Conservation (phyloP, 192 early-diverging fungal species). For the Coemansia sp. region DNA sequence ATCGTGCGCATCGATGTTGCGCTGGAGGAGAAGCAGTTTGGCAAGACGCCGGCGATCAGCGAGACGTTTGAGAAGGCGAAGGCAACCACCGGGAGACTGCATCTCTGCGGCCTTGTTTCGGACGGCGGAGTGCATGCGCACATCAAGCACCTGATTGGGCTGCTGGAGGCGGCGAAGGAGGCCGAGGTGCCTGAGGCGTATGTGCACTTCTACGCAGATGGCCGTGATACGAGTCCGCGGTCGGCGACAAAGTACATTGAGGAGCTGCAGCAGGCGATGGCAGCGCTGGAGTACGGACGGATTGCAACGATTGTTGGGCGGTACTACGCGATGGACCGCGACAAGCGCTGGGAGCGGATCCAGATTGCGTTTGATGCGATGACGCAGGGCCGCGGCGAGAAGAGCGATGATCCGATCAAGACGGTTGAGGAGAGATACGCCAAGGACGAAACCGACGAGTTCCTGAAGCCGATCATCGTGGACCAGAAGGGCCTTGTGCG, state of each 20-base stretch:
- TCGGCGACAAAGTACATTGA: constrained; percentile 81
- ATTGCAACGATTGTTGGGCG: constrained; percentile 94
- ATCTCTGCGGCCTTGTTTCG: constrained; percentile 92
- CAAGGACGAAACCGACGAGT: constrained; percentile 97
- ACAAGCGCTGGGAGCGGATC: constrained; percentile 99
- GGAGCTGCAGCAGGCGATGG: constrained; percentile 65
- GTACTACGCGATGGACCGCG: constrained; percentile 99
- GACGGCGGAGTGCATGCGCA: constrained; percentile 99
- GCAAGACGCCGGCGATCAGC: constrained; percentile 69
- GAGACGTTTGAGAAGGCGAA: constrained; percentile 86
- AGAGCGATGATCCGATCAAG: constrained; percentile 59
- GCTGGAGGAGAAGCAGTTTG: constrained; percentile 84
- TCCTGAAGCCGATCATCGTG: constrained; percentile 97
- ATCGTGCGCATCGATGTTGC: constrained; percentile 97
- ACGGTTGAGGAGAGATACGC: constrained; percentile 86
- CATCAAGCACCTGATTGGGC: constrained; percentile 83
- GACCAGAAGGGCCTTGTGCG: constrained; percentile 75
- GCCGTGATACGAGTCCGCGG: constrained; percentile 93
- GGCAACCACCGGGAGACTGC: constrained; percentile 75
- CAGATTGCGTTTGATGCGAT: constrained; percentile 93
- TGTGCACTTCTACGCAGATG: constrained; percentile 98
- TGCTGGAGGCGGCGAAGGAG: constrained; percentile 84
- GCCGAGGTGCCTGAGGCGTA: constrained; percentile 80
- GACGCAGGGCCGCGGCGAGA: constrained; percentile 77
- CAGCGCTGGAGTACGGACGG: constrained; percentile 69